phyloP scores from a whole-genome alignment of 1,139 yeast species.

The Magnusiomyces magnusii region DNA sequence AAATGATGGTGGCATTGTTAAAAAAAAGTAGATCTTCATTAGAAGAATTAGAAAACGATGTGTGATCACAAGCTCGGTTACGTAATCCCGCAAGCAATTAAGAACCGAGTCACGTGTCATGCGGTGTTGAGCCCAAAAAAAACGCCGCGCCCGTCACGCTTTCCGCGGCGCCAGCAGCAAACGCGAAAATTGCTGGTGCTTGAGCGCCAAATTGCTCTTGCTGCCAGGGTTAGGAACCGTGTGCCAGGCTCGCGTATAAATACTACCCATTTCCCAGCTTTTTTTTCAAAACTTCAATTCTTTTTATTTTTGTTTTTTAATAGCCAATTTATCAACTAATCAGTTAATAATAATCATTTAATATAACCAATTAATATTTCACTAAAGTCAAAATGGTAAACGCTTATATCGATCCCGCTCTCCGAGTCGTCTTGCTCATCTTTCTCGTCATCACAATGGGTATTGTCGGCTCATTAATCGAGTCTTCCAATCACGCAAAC shows the following conservation, averaged over 20 bases:
- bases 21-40: too few relatives aligned
- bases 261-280: not conserved
- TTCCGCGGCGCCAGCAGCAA: not conserved
- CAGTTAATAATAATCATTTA: too few relatives aligned
- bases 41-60: too few relatives aligned
- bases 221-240: not conserved
- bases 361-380: not conserved
- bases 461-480: slow-evolving; percentile 76
- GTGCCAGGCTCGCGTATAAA: not conserved
- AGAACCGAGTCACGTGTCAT: too few relatives aligned
- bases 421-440: slow-evolving; percentile 67
- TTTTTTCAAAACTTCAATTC: not conserved
- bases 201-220: not conserved
- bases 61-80: too few relatives aligned
- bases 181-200: not conserved
- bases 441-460: slow-evolving; percentile 75
- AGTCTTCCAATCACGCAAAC: slow-evolving; percentile 46
- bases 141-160: not conserved
- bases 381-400: slow-evolving; percentile 33
- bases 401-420: slow-evolving; percentile 53
- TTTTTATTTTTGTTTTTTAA: not conserved
- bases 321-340: not conserved
- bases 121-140: not conserved
- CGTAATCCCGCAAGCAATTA: not conserved
- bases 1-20: too few relatives aligned